phyloP scores from a whole-genome alignment of 2,329 filamentous ascomycete species.

The Cryphonectria radicalis region DNA sequence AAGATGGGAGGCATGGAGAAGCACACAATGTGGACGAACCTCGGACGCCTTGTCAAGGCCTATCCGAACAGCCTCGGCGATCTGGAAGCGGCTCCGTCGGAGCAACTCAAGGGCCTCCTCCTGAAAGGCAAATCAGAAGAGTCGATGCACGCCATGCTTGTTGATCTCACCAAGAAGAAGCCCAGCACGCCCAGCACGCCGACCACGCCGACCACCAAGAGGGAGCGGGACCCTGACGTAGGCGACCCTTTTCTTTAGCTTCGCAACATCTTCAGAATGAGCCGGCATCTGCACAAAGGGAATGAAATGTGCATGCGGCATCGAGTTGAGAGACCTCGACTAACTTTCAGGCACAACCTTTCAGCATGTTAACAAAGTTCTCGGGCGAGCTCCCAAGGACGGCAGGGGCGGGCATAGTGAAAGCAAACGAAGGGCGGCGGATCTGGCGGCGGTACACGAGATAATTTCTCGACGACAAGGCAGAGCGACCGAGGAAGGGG shows the following conservation, averaged over 20 bases:
- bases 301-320: background rate
- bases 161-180: background rate
- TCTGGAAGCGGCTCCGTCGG: background rate
- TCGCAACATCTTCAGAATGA: background rate
- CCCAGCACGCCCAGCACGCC: background rate
- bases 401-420: background rate
- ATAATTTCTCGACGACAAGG: slow-evolving; percentile 1
- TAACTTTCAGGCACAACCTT: slow-evolving; percentile 1
- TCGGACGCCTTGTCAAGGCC: background rate
- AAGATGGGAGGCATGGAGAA: slow-evolving; percentile 6
- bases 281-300: background rate
- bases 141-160: background rate
- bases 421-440: background rate
- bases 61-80: background rate
- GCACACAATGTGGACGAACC: background rate
- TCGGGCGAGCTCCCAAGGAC: background rate
- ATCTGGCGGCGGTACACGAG: slow-evolving; percentile 1
- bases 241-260: slow-evolving; percentile 8
- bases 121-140: background rate
- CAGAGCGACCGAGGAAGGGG: background rate
- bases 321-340: background rate
- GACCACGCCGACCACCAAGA: background rate
- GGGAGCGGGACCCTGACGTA: slow-evolving; percentile 14
- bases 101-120: background rate
- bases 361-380: slow-evolving; percentile 12